phyloP scores from a whole-genome alignment of 202 grass and related monocot genomes.

The Elaeis oleifera region DNA sequence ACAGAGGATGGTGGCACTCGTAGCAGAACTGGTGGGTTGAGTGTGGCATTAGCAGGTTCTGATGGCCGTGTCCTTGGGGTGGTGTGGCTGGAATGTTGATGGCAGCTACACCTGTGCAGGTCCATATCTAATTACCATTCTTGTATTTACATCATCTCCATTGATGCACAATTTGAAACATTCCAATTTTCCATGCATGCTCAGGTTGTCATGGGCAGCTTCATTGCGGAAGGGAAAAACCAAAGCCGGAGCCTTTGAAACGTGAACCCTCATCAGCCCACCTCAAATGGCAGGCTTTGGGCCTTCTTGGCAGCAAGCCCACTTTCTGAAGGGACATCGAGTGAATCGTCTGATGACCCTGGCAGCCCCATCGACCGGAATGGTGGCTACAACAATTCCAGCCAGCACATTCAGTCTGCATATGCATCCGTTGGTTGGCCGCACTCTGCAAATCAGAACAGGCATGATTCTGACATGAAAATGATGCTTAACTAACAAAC shows the following conservation, averaged over 20 bases:
- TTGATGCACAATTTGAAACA: background rate
- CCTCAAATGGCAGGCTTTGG: constrained; percentile 31
- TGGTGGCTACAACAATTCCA: constrained; percentile 33
- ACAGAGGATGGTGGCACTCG: constrained; percentile 17
- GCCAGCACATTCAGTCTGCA: constrained; percentile 39
- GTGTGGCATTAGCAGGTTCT: constrained; percentile 8
- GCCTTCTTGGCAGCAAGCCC: constrained; percentile 31
- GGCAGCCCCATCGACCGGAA: constrained; percentile 53
- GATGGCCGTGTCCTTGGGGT: constrained; percentile 20
- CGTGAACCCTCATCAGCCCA: constrained; percentile 33
- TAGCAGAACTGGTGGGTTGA: constrained; percentile 11
- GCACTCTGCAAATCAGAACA: constrained; percentile 37
- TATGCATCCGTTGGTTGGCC: constrained; percentile 50
- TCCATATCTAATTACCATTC: background rate
- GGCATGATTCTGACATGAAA: constrained; percentile 52
- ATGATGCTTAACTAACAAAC: constrained; percentile 42
- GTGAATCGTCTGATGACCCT: constrained; percentile 51
- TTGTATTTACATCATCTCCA: too few species aligned
- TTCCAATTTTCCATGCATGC: background rate
- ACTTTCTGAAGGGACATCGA: constrained; percentile 61
- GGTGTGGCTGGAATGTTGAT: constrained; percentile 12
- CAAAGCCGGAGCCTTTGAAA: constrained; percentile 50
- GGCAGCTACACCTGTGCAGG: constrained; percentile 12
- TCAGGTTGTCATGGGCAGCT: constrained; percentile 72
- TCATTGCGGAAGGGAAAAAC: constrained; percentile 62